Base-by-base conservation (phyloP, 805 yeast genomes). In the Blastobotrys attinorum region DNA sequence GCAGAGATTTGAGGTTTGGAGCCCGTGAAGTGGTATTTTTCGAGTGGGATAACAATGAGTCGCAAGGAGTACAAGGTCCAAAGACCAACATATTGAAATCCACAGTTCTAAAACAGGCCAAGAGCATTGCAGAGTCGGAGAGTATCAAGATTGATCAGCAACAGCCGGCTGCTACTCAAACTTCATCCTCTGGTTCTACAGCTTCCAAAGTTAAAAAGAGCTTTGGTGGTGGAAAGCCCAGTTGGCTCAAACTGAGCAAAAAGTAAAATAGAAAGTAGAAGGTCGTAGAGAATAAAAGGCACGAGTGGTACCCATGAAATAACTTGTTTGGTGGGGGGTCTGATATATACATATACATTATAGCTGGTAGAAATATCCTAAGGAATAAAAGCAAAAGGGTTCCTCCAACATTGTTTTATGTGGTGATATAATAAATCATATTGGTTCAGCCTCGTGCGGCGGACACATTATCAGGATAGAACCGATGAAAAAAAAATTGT, bases 11-110 rank as follows among this genome's bases (percentile, higher is more conserved):
- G 42, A 57, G 61, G 2, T 69, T 79, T 45, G 74, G 75, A 1
- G 51, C 71, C 11, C 71, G 78, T 46, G 74, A 71, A 7, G 52
- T 75, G 32, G 49, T 76, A 11, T 33, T 67, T 4, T 66, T 73
- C 39, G 64, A 65, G 17, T 57, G 59, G 54, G 47, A 45, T 3
- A 39, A 49, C 15, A 29, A 15, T 11, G 37, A 29, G 8, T 44
- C 37, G 16, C 8, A 22, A 3, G 22, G 4, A 6, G 11, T 38
- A 7, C n/a, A 21, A 16, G 27, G 29, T 13, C 36, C 35, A 4
- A 37, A 34, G 31, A 32, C 21, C 13, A 22, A 38, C 7, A 32
- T 52, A 29, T 37, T 50, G 18, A 46, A 44, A 25, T 41, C 45
- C 4, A 44, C 50, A 36, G 51, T 43, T 38, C 40, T 67, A 29